phyloP scores from a whole-genome alignment of 805 yeast species.

The Kuraishia borneana region DNA sequence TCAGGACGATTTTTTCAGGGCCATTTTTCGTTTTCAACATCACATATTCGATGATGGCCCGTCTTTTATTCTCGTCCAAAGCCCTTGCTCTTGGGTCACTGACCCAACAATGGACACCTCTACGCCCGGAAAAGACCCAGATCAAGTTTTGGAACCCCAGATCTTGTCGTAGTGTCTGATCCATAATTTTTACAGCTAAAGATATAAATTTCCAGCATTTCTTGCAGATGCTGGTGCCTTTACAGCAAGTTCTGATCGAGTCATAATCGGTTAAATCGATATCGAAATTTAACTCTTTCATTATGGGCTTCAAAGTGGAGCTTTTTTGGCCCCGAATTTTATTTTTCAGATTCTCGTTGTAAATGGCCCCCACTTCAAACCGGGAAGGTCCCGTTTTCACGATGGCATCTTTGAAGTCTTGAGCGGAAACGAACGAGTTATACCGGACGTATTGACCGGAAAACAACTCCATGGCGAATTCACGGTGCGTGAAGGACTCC shows the following conservation, averaged over 20 bases:
- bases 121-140: constrained; percentile 97
- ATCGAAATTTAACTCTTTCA: constrained; percentile 89
- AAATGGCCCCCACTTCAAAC: constrained; percentile 92
- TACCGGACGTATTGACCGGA: constrained; percentile 88
- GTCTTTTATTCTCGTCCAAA: constrained; percentile 62
- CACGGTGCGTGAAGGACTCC: constrained; percentile 76
- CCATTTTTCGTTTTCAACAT: constrained; percentile 45
- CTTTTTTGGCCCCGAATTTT: neutral
- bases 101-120: constrained; percentile 99
- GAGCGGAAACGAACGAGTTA: constrained; percentile 55
- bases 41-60: constrained; percentile 74
- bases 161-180: constrained; percentile 65
- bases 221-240: constrained; percentile 70
- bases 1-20: constrained; percentile 35
- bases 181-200: constrained; percentile 70
- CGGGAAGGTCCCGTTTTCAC: constrained; percentile 71
- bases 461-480: constrained; percentile 83
- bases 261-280: constrained; percentile 98
- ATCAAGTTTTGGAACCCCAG: constrained; percentile 80
- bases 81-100: constrained; percentile 75
- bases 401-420: constrained; percentile 73
- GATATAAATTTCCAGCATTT: constrained; percentile 93
- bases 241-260: constrained; percentile 85
- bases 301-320: constrained; percentile 50
- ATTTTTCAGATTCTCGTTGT: constrained; percentile 48